Evolutionary conservation across 2,329 filamentous ascomycete genomes (phyloP).

Genomic region (Venturiaceae sp.): DNA sequence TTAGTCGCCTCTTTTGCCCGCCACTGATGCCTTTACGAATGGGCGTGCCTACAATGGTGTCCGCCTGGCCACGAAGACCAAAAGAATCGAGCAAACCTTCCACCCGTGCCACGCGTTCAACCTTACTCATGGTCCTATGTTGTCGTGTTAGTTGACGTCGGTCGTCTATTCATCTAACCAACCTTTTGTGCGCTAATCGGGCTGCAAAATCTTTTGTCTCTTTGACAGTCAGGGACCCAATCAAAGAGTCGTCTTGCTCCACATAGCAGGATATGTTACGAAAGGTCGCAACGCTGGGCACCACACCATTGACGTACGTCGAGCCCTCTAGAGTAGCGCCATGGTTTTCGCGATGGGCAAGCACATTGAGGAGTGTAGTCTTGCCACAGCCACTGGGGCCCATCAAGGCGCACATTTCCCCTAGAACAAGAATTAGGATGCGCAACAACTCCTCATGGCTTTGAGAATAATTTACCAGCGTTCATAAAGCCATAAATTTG

Average conservation of each 20-base stretch:
- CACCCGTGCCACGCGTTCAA: constrained; percentile 53
- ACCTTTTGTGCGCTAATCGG: constrained; percentile 47
- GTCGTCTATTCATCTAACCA: too few relatives aligned
- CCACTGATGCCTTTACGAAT: constrained; percentile 76
- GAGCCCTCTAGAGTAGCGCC: constrained; percentile 44
- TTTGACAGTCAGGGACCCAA: constrained; percentile 68
- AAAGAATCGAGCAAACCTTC: constrained; percentile 60
- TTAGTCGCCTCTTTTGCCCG: constrained; percentile 73
- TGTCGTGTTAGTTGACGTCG: too few relatives aligned
- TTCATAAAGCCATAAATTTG: constrained; percentile 54
- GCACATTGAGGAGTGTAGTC: constrained; percentile 72
- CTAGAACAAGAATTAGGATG: too few relatives aligned
- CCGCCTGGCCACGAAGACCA: constrained; percentile 58
- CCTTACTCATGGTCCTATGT: constrained; percentile 42
- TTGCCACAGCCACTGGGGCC: constrained; percentile 66
- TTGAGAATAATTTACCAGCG: too few relatives aligned
- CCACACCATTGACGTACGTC: constrained; percentile 53
- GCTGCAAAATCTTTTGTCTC: constrained; percentile 76
- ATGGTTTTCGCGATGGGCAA: constrained; percentile 53
- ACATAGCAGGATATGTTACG: constrained; percentile 65
- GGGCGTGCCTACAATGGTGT: constrained; percentile 70
- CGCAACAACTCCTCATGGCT: too few relatives aligned
- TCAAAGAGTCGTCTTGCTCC: constrained; percentile 79
- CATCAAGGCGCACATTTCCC: constrained; percentile 71
- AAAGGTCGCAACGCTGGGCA: constrained; percentile 45